Evolutionary conservation across 331 rosid genomes (phyloP), one percentile per base, ranked within the genome.

Genomic region (Quercus lobata): DNA sequence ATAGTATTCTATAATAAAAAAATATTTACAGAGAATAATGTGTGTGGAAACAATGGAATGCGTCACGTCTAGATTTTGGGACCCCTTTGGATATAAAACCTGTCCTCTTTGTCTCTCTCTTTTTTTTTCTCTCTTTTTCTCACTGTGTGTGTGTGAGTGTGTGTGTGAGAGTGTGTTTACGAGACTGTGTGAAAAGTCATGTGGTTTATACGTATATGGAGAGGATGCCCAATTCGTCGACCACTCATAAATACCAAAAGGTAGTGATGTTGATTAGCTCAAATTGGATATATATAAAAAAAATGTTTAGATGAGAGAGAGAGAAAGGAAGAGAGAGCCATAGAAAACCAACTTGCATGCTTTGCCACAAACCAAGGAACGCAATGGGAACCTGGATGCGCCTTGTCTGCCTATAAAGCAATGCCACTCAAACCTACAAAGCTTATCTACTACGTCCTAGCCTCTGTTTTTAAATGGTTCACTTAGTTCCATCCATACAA

Each of bases 401-500:
- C 37, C 56, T 90, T 92, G 97, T 90, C 94, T 83, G 90, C 89
- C 90, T 80, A 86, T 69, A 90, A 86, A 92, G 90, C 89, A 86
- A 79, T 55, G 57, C 90, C 89, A 86, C 88, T 79, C 83, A 82
- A 69, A 52, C 84, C 88, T 71, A 71, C 80, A 81, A 60, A 70
- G 86, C 89, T 84, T 78, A 88, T 88, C 88, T 71, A 49, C 76
- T 70, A 80, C 9, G 35, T 6, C 35, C 17, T 12, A 37, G 16
- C 9, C 73, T n/a, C 9, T 19, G 53, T 52, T 35, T 56, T 34
- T 16, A 30, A 49, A 14, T 49, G 55, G 55, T 49, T 49, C 55
- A 14, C 18, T 49, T 5, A 12, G 17, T 41, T 77, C 46, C 25
- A 25, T 75, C 57, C 21, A 46, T 46, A 52, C 61, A 25, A 72